phyloP scores from a whole-genome alignment of 805 yeast genomes.

The Candida qinlingensis region DNA sequence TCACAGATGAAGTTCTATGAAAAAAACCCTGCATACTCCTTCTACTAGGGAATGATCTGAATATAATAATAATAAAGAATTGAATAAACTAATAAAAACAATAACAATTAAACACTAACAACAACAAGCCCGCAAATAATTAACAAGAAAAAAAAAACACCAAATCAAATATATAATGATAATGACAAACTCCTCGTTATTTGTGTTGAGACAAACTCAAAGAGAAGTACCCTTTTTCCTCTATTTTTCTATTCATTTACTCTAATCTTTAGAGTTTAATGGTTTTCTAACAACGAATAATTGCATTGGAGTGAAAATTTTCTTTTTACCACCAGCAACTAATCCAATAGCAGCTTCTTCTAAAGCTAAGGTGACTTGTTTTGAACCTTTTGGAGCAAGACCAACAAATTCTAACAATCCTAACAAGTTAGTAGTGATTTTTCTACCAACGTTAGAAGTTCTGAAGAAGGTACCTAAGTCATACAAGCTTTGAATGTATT shows the following conservation, averaged over 20 bases:
- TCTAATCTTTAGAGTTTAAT: slow-evolving; percentile 18
- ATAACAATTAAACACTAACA: too few species aligned
- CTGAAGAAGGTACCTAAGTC: slow-evolving; percentile 84
- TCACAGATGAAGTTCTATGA: too few species aligned
- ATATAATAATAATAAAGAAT: too few species aligned
- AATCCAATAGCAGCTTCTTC: slow-evolving; percentile 96
- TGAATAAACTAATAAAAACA: too few species aligned
- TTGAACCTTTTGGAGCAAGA: slow-evolving; percentile 88
- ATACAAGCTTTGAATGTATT: slow-evolving; percentile 68
- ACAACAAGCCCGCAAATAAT: too few species aligned
- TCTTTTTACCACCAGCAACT: slow-evolving; percentile 86
- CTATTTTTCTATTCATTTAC: background rate
- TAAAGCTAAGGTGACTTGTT: slow-evolving; percentile 83
- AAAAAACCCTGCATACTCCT: too few species aligned
- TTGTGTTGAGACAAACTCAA: too few species aligned
- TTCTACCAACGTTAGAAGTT: slow-evolving; percentile 84
- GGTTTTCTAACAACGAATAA: slow-evolving; percentile 88
- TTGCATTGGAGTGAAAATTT: slow-evolving; percentile 97
- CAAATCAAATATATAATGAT: too few species aligned
- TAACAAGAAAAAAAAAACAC: too few species aligned
- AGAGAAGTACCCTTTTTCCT: background rate
- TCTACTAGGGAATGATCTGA: too few species aligned
- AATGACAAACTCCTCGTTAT: too few species aligned
- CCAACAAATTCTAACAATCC: slow-evolving; percentile 80
- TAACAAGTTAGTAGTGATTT: slow-evolving; percentile 73